These are phyloP conservation scores for Penicillium sp. DNA, from an alignment of 2,329 filamentous ascomycete genomes.

Conservation along the genomic window DNA sequence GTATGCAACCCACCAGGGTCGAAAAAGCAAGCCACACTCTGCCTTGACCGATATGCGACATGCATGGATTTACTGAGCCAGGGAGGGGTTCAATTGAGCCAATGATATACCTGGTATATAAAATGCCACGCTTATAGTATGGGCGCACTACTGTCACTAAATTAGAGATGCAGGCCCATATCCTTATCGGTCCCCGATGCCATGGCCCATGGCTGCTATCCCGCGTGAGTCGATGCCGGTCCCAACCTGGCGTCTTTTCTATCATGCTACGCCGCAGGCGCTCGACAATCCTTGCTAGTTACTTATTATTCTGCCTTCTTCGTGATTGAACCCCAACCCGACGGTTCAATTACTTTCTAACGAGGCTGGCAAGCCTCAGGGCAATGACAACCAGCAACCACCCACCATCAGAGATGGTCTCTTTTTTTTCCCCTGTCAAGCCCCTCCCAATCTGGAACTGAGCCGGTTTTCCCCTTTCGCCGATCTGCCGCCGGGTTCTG, in stretches of 20 bases:
- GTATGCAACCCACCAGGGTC: slow-evolving; percentile 13
- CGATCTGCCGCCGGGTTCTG: slow-evolving; percentile 19
- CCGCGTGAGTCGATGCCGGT: slow-evolving; percentile 11
- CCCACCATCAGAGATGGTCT: background rate
- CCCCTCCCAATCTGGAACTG: slow-evolving; percentile 11
- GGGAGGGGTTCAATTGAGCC: slow-evolving; percentile 6
- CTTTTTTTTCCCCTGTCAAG: slow-evolving; percentile 9
- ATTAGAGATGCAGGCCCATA: slow-evolving; percentile 16
- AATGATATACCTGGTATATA: slow-evolving; percentile 26
- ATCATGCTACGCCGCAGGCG: slow-evolving; percentile 4
- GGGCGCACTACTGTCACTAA: slow-evolving; percentile 13
- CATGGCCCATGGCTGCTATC: background rate
- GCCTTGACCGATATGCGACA: slow-evolving; percentile 15
- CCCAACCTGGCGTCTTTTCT: slow-evolving; percentile 6
- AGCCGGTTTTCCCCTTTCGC: slow-evolving; percentile 25
- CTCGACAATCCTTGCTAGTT: slow-evolving; percentile 15
- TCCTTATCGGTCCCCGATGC: slow-evolving; percentile 20
- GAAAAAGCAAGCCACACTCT: slow-evolving; percentile 22
- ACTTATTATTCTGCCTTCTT: background rate
- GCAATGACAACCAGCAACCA: slow-evolving; percentile 1
- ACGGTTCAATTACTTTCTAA: slow-evolving; percentile 2
- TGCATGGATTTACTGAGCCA: slow-evolving; percentile 14
- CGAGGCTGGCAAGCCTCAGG: slow-evolving; percentile 15
- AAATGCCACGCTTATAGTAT: slow-evolving; percentile 7
- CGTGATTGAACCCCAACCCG: background rate